Conservation (phyloP, 768 basidiomycete genomes). For the Hebeloma cylindrosporum region DNA sequence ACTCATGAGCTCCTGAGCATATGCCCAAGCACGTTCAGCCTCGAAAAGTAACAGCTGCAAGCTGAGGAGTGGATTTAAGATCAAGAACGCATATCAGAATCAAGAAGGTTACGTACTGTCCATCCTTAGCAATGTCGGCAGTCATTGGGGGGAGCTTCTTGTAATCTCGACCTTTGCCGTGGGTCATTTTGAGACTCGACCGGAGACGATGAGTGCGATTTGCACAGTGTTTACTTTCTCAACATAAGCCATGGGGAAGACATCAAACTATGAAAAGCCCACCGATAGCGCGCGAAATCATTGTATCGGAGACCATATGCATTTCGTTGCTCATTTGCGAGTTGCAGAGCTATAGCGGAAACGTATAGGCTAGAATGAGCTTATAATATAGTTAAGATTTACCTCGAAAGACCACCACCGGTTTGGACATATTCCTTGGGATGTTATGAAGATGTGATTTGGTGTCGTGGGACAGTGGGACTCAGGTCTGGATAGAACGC, state of each 20-base stretch:
- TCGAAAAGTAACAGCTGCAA: conserved; percentile 86
- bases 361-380: too few relatives aligned
- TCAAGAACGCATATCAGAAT: conserved; percentile 4
- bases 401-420: too few relatives aligned
- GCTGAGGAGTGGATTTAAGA: conserved; percentile 35
- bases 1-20: conserved; percentile 75
- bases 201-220: conserved; percentile 88
- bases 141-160: conserved; percentile 74
- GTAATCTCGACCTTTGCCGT: conserved; percentile 88
- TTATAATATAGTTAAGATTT: too few relatives aligned
- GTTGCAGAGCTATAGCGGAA: conserved; percentile 86
- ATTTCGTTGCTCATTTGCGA: conserved; percentile 85
- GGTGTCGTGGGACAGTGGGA: too few relatives aligned
- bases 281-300: conserved; percentile 87
- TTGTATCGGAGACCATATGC: conserved; percentile 91
- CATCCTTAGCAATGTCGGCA: conserved; percentile 72
- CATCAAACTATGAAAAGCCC: conserved; percentile 12
- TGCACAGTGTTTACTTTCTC: conserved; percentile 76
- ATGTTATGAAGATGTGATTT: too few relatives aligned
- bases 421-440: too few relatives aligned
- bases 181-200: conserved; percentile 79
- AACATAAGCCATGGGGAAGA: not conserved
- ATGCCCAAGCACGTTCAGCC: conserved; percentile 89
- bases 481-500: too few relatives aligned
- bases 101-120: conserved; percentile 57